Evolutionary conservation across 2,329 filamentous ascomycete genomes (phyloP).

Genomic region (Teratosphaeria viscida): DNA sequence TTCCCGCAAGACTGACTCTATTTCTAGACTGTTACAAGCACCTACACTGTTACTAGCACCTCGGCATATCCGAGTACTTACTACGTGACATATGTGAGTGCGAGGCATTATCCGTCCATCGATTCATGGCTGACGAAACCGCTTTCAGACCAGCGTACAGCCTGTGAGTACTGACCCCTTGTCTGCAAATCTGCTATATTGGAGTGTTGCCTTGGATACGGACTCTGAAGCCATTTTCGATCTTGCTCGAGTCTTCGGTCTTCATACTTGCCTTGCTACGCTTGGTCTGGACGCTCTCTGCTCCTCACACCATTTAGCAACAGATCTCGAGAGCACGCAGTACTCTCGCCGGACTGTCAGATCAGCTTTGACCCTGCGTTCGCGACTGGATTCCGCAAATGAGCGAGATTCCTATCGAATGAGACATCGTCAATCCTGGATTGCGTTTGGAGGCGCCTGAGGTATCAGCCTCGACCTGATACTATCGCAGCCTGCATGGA

Average conservation of each 20-base stretch:
- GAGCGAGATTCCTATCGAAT: no score
- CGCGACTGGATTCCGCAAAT: no score
- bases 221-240: neutral
- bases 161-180: neutral
- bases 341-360: no score
- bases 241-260: no score
- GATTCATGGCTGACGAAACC: neutral
- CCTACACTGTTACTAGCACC: neutral
- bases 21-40: no score
- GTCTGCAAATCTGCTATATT: neutral
- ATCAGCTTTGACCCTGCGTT: no score
- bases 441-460: neutral
- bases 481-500: neutral
- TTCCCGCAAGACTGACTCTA: no score
- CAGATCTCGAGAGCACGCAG: no score
- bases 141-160: neutral
- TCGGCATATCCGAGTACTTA: neutral
- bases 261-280: no score
- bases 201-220: neutral
- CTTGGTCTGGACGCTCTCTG: no score
- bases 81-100: neutral
- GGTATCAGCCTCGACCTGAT: neutral
- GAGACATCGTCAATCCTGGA: neutral
- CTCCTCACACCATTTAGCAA: no score
- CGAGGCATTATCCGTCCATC: neutral